phyloP scores from a whole-genome alignment of 2,329 filamentous ascomycete species.

The Parafenestella ontariensis region DNA sequence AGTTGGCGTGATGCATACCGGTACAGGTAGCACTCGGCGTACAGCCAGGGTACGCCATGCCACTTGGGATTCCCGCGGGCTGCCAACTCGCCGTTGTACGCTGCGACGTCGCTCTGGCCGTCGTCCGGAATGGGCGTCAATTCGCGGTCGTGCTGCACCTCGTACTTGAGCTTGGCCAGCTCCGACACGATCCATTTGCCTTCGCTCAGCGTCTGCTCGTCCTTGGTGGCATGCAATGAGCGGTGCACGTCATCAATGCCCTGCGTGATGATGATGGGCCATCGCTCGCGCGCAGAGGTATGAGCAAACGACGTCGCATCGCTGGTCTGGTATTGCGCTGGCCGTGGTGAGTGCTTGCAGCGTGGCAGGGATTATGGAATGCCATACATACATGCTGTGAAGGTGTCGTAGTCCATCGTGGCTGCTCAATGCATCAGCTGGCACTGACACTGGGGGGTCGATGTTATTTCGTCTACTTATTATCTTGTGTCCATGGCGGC shows the following conservation, averaged over 20 bases:
- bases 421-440: neutral
- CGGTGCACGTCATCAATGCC: conserved; percentile 95
- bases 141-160: conserved; percentile 85
- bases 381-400: conserved; percentile 19
- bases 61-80: conserved; percentile 76
- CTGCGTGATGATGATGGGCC: conserved; percentile 93
- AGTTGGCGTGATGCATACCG: conserved; percentile 57
- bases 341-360: neutral
- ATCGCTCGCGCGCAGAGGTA: conserved; percentile 82
- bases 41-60: conserved; percentile 89
- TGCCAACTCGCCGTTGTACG: conserved; percentile 86
- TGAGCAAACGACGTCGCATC: conserved; percentile 89
- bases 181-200: conserved; percentile 85
- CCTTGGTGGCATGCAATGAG: conserved; percentile 65
- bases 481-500: neutral
- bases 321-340: conserved; percentile 78
- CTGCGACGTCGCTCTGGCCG: conserved; percentile 74
- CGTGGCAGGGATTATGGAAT: too few relatives aligned
- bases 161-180: conserved; percentile 87
- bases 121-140: conserved; percentile 81
- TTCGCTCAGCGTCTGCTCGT: conserved; percentile 73
- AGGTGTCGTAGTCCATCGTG: conserved; percentile 32
- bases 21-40: conserved; percentile 92
- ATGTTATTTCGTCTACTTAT: neutral
- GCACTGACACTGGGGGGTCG: neutral